These are phyloP conservation scores for Yamadazyma atlantica DNA, from an alignment of 1,139 yeast genomes.

Conservation along the genomic window DNA sequence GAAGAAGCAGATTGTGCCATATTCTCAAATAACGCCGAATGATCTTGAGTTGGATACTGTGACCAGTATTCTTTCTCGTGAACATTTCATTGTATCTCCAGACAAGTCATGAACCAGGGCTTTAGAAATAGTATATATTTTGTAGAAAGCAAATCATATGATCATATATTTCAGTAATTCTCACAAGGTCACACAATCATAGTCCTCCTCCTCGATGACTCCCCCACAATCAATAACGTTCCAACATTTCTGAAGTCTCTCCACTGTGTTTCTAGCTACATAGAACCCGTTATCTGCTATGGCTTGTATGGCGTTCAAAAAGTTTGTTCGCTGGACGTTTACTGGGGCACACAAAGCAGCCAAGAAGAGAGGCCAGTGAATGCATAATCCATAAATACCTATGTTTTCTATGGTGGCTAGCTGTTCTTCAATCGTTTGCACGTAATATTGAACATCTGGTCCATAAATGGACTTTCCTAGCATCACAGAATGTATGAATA, in stretches of 20 bases:
- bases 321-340: conserved; percentile 4
- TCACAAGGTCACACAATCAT: conserved; percentile 8
- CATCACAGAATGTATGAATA: conserved; percentile 7
- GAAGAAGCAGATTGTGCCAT: conserved; percentile 14
- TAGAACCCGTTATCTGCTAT: conserved; percentile 7
- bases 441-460: conserved; percentile 5
- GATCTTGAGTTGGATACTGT: conserved; percentile 2
- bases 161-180: neutral
- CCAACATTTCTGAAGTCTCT: conserved; percentile 8
- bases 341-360: conserved; percentile 9
- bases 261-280: conserved; percentile 9
- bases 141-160: too few species aligned
- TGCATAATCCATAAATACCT: conserved; percentile 6
- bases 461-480: conserved; percentile 8
- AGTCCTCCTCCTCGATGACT: conserved; percentile 7
- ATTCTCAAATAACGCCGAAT: conserved; percentile 6
- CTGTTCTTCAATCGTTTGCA: conserved; percentile 9
- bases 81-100: neutral
- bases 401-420: conserved; percentile 6
- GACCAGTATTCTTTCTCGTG: neutral
- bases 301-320: conserved; percentile 2
- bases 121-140: too few species aligned
- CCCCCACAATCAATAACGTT: conserved; percentile 7
- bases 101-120: too few species aligned
- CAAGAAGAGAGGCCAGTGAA: conserved; percentile 11